A percentile compares a stretch with the other conserved stretches of the same genome.
phyloP scores from a whole-genome alignment of 2,329 filamentous ascomycete genomes.

The Talaromyces piceae region DNA sequence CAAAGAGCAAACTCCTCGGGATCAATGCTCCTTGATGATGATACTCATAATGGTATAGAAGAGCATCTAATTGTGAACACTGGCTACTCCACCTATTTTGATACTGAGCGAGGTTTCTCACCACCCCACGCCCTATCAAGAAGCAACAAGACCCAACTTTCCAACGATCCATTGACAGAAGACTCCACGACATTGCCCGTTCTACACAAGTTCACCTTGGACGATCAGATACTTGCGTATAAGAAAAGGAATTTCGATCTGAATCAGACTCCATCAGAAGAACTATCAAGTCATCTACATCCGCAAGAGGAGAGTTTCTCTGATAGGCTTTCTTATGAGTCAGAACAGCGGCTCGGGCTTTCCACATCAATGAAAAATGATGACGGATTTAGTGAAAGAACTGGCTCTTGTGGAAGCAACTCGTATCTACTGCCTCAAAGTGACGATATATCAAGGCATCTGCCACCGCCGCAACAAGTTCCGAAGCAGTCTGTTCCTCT shows the following conservation, averaged over 20 bases:
- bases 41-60: neutral
- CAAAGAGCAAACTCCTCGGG: neutral
- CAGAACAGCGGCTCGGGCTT: neutral
- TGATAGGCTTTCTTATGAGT: neutral
- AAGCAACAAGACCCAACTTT: neutral
- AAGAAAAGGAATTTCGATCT: neutral
- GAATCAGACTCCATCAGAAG: neutral
- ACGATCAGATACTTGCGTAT: constrained; percentile 22
- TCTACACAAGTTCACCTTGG: constrained; percentile 18
- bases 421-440: constrained; percentile 5
- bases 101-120: neutral
- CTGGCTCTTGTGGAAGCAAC: neutral
- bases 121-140: neutral
- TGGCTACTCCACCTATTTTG: neutral
- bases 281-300: neutral
- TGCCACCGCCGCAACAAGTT: constrained; percentile 1
- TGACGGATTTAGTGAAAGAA: neutral
- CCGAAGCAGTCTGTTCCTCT: too few species aligned
- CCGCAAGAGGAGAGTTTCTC: neutral
- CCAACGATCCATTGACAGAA: neutral
- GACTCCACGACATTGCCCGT: neutral
- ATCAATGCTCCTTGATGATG: neutral
- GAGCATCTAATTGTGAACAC: neutral
- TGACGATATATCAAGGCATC: constrained; percentile 4
- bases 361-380: neutral